These are phyloP conservation scores for Fremontodendron californicum DNA, from an alignment of 345 rosid genomes.

Conservation along the genomic window DNA sequence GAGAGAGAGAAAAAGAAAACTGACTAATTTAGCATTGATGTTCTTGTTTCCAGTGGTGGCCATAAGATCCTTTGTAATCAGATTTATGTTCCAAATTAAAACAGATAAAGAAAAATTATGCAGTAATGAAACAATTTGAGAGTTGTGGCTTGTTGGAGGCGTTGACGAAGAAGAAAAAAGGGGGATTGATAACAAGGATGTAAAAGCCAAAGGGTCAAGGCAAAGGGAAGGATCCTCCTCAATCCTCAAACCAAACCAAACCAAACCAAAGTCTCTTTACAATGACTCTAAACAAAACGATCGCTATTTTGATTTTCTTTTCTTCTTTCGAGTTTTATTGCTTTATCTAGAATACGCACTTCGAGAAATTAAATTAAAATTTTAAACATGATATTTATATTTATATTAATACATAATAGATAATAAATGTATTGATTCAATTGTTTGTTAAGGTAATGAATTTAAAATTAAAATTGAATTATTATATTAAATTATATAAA, in stretches of 20 bases:
- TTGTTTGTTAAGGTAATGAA: too few species aligned
- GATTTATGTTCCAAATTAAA: constrained; percentile 3
- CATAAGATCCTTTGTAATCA: constrained; percentile 35
- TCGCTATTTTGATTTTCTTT: neutral
- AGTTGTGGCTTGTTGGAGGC: neutral
- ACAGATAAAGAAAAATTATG: constrained; percentile 13
- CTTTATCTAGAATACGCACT: neutral
- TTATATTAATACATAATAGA: too few species aligned
- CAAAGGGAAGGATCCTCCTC: constrained; percentile 35
- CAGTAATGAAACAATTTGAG: neutral
- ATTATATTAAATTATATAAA: too few species aligned
- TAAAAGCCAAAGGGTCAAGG: neutral
- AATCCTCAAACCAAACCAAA: constrained; percentile 1
- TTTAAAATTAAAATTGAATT: too few species aligned
- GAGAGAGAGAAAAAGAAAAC: constrained; percentile 2
- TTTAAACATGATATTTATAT: too few species aligned
- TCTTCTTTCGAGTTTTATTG: neutral
- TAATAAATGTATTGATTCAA: too few species aligned
- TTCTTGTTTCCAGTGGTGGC: constrained; percentile 87
- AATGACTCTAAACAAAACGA: neutral
- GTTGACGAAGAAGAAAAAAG: neutral
- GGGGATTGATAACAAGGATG: neutral
- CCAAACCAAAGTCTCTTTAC: neutral
- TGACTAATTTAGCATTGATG: constrained; percentile 92
- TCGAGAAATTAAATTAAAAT: too few species aligned